A percentile compares a stretch with the other conserved stretches of the same genome.
phyloP scores from a whole-genome alignment of 805 yeast species.

The Pichia rugopelliculosa region DNA sequence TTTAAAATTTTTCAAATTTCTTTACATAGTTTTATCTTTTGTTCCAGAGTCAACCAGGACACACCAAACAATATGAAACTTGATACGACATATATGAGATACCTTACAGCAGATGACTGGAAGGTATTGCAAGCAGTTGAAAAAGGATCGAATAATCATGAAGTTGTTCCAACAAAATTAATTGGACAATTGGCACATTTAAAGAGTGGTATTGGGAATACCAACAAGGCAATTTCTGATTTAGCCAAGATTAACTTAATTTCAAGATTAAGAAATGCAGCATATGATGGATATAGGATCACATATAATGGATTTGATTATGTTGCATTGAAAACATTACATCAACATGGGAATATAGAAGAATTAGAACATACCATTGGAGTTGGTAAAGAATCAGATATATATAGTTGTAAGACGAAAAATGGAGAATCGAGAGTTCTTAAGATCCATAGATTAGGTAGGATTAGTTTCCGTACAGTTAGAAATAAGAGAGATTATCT shows the following conservation, averaged over 20 bases:
- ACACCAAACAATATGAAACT: conserved; percentile 79
- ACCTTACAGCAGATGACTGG: conserved; percentile 85
- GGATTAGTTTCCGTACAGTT: conserved; percentile 88
- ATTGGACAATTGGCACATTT: conserved; percentile 76
- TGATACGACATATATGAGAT: conserved; percentile 90
- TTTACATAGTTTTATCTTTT: no score
- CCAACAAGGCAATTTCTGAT: conserved; percentile 72
- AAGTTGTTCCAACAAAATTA: conserved; percentile 83
- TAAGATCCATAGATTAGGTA: conserved; percentile 88
- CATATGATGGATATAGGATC: conserved; percentile 88
- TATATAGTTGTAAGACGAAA: conserved; percentile 69
- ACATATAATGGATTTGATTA: conserved; percentile 90
- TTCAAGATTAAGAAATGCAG: conserved; percentile 77
- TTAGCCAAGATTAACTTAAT: conserved; percentile 81
- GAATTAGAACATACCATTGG: conserved; percentile 86
- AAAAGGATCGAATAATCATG: conserved; percentile 86
- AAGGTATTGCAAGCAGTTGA: conserved; percentile 84
- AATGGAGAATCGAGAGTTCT: conserved; percentile 61
- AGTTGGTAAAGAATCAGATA: conserved; percentile 96
- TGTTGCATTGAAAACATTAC: conserved; percentile 78
- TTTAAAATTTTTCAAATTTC: neutral
- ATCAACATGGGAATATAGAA: conserved; percentile 63
- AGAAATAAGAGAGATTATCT: conserved; percentile 91
- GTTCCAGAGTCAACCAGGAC: no score
- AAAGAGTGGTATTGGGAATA: conserved; percentile 59